Percentiles rank a stretch among this genome's conserved stretches.
Conservation (phyloP, 345 rosid species). For the Luvunga scandens region DNA sequence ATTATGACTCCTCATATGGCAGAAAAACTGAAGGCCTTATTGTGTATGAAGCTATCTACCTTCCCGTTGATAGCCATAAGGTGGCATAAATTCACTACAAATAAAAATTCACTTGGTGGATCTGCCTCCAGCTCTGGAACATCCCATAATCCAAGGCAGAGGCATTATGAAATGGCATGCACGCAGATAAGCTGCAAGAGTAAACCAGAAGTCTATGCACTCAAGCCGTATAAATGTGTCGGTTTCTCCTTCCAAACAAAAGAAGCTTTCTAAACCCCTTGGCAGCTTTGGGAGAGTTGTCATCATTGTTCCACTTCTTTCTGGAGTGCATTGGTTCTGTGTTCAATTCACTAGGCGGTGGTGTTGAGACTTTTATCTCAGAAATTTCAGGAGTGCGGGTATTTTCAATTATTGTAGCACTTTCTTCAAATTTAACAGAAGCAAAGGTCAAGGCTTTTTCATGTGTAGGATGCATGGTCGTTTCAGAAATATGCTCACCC, state of each 20-base stretch:
- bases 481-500: conserved; percentile 27
- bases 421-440: conserved; percentile 31
- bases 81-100: neutral
- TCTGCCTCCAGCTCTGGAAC: conserved; percentile 9
- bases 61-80: conserved; percentile 1
- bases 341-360: conserved; percentile 47
- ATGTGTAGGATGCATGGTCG: conserved; percentile 26
- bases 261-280: conserved; percentile 91
- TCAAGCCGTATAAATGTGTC: conserved; percentile 23
- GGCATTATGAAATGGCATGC: conserved; percentile 11
- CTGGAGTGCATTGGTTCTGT: conserved; percentile 53
- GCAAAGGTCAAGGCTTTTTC: conserved; percentile 32
- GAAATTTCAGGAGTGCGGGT: conserved; percentile 34
- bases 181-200: conserved; percentile 16
- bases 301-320: conserved; percentile 86
- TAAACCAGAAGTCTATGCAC: neutral
- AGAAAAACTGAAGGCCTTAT: conserved; percentile 38
- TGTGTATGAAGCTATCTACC: conserved; percentile 13
- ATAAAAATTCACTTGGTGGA: neutral
- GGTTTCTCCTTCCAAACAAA: conserved; percentile 66
- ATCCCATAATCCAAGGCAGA: conserved; percentile 8
- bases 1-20: conserved; percentile 16
- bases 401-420: conserved; percentile 18
- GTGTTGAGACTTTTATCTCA: conserved; percentile 64
- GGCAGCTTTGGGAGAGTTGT: conserved; percentile 65